phyloP scores from a whole-genome alignment of 2,329 filamentous ascomycete genomes.

The Calonectria henricotiae region DNA sequence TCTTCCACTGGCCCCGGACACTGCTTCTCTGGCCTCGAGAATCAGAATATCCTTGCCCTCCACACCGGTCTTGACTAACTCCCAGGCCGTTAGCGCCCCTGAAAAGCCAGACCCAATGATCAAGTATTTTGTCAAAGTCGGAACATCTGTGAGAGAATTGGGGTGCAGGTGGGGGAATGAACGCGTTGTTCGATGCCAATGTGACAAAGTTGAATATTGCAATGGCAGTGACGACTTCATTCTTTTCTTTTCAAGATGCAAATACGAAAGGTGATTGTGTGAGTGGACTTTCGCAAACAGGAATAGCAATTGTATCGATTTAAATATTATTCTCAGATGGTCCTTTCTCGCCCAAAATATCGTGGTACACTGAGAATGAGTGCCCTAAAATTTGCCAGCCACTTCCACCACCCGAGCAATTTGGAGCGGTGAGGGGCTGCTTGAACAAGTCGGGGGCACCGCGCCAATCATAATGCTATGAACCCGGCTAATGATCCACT shows the following conservation, averaged over 20 bases:
- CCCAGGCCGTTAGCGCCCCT: slow-evolving; percentile 60
- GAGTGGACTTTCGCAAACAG: no score
- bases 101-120: slow-evolving; percentile 64
- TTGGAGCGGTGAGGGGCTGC: slow-evolving; percentile 1
- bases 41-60: slow-evolving; percentile 57
- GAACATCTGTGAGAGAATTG: slow-evolving; percentile 54
- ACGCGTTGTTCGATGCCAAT: slow-evolving; percentile 64
- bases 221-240: slow-evolving; percentile 8
- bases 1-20: slow-evolving; percentile 62
- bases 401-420: not conserved
- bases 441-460: slow-evolving; percentile 2
- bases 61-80: slow-evolving; percentile 57
- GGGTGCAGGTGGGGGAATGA: slow-evolving; percentile 61
- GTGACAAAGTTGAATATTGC: not conserved
- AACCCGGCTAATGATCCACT: not conserved
- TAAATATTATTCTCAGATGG: not conserved
- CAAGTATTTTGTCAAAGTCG: slow-evolving; percentile 55
- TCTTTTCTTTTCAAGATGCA: not conserved
- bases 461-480: slow-evolving; percentile 1
- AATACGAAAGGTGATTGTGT: no score
- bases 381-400: not conserved
- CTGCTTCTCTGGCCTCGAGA: slow-evolving; percentile 63
- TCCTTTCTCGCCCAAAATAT: not conserved
- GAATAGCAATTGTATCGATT: not conserved
- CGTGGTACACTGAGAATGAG: not conserved